These are phyloP conservation scores for Ailanthus altissimus DNA, from an alignment of 345 rosid species.

Conservation along the genomic window DNA sequence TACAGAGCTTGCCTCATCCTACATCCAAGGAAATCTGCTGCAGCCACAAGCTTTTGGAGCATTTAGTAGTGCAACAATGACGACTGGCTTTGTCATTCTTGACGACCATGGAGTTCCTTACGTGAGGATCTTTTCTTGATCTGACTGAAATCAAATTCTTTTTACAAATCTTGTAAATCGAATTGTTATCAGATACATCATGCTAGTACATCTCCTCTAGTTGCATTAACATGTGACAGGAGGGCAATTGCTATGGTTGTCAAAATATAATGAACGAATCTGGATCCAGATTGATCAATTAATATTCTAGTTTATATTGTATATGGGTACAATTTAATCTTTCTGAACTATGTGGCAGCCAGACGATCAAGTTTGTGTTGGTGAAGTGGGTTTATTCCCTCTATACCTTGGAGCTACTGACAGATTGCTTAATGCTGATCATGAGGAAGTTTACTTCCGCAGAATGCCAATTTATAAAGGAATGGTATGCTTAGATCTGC, in stretches of 20 bases:
- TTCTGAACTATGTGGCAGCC: slow-evolving; percentile 46
- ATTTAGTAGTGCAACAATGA: slow-evolving; percentile 71
- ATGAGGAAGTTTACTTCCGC: slow-evolving; percentile 65
- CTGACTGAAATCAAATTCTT: not conserved
- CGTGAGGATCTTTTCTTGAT: slow-evolving; percentile 38
- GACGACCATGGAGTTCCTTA: slow-evolving; percentile 63
- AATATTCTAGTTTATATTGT: not conserved
- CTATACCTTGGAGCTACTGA: slow-evolving; percentile 69
- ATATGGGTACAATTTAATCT: not conserved
- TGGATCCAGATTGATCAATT: not conserved
- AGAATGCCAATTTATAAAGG: slow-evolving; percentile 78
- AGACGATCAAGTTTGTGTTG: slow-evolving; percentile 70
- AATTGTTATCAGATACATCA: slow-evolving; percentile 1
- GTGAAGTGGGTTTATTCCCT: slow-evolving; percentile 80
- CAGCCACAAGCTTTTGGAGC: slow-evolving; percentile 94
- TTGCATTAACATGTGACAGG: not conserved
- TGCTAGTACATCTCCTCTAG: not conserved
- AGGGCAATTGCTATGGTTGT: not conserved
- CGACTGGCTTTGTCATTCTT: slow-evolving; percentile 74
- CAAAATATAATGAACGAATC: not conserved
- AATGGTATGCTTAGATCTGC: slow-evolving; percentile 43
- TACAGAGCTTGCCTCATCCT: slow-evolving; percentile 80
- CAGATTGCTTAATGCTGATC: slow-evolving; percentile 81
- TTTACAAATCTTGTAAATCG: not conserved
- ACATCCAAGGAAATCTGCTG: slow-evolving; percentile 61